Evolutionary conservation across 2,329 filamentous ascomycete genomes (phyloP), one percentile per base, ranked within the genome.

Genomic region (Aspergillus brasiliensis): DNA sequence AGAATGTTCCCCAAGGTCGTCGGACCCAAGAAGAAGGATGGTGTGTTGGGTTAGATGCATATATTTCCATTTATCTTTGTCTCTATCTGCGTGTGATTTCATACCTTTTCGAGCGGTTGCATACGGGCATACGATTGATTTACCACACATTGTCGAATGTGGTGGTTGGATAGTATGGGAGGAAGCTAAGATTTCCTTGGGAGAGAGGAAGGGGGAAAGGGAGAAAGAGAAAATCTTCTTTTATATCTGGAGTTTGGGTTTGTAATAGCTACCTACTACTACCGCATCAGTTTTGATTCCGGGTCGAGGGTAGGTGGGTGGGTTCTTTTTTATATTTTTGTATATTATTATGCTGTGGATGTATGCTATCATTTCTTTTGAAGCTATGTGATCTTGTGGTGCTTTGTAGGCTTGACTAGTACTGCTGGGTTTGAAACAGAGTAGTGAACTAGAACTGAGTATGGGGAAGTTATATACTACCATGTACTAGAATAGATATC

Each of bases 1-100:
- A 86, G 95, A 71, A 85, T 91, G 81, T 90, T 89, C 69, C 86
- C 87, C 13, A 86, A 88, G 75, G 82, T 96, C 82, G 85, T 88
- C 79, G 84, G 89, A 71, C 84, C 87, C 66, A 81, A 87, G 84
- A 86, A 93, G 78, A 84, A 83, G 76, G 85, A 88, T 69, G 72
- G 74, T 59, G 67, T 70, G 53, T 66, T 77, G 63, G 73, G 73
- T 58, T 78, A 71, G 64, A 8, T 44, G 13, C 28, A 17, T 25
- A 15, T 31, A 40, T 57, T n/a, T n/a, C n/a, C n/a, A n/a, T n/a
- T n/a, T n/a, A n/a, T 8, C 10, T 44, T 44, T 27, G 25, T 25
- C 11, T 27, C 58, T 58, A 42, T 42, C 40, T 59, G 42, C 62
- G 25, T 17, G 40, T 23, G 25, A 40, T 54, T 25, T n/a, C 7